Evolutionary conservation across 1,284 basidiomycete genomes (phyloP).

Genomic region (Exobasidium cylindrosporum): DNA sequence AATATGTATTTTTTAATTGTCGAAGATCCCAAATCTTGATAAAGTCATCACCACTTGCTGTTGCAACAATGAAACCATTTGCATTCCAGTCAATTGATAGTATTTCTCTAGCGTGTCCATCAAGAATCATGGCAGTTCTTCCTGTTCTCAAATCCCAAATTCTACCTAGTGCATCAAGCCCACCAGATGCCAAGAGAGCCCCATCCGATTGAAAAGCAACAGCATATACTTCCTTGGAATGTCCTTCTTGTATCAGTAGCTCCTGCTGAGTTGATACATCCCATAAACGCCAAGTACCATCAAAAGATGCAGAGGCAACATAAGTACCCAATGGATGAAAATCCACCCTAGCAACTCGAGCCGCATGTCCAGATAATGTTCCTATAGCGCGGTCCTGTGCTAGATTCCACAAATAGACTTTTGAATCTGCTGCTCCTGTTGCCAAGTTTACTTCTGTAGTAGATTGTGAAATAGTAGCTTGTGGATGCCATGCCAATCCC

Average conservation of each 20-base stretch:
- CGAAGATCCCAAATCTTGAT: constrained; percentile 98
- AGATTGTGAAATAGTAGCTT: constrained; percentile 77
- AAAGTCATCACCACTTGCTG: constrained; percentile 93
- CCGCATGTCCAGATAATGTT: constrained; percentile 80
- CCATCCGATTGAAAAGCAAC: constrained; percentile 95
- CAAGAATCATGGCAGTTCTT: constrained; percentile 93
- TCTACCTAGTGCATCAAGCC: constrained; percentile 91
- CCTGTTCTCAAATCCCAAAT: constrained; percentile 97
- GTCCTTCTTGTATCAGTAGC: constrained; percentile 87
- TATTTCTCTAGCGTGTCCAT: constrained; percentile 93
- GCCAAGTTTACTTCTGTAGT: constrained; percentile 75
- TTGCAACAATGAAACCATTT: constrained; percentile 95
- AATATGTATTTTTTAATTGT: constrained; percentile 83
- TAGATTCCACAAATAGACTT: constrained; percentile 83
- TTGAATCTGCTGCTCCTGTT: constrained; percentile 83
- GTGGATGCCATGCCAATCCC: constrained; percentile 95
- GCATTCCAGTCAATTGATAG: constrained; percentile 88
- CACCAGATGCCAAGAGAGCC: constrained; percentile 84
- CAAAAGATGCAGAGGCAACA: constrained; percentile 90
- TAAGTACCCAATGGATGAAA: constrained; percentile 94
- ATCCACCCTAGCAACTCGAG: constrained; percentile 84
- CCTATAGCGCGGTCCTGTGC: constrained; percentile 76
- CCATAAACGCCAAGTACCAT: constrained; percentile 98
- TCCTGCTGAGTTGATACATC: constrained; percentile 78
- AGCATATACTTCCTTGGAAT: constrained; percentile 93